phyloP scores from a whole-genome alignment of 768 basidiomycete genomes.

The Pleurotus platypus region DNA sequence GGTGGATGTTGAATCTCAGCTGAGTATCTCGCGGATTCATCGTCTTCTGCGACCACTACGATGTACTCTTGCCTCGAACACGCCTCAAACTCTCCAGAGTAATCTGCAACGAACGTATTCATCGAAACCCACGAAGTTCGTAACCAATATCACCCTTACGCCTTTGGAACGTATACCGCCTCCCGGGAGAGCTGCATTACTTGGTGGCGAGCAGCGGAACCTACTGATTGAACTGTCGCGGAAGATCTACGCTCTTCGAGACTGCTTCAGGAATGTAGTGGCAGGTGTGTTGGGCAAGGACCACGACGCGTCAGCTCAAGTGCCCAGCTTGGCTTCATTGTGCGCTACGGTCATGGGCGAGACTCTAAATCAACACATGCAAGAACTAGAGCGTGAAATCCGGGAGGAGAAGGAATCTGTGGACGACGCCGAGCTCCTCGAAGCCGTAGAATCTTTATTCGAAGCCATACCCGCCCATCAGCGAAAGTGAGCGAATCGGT shows the following conservation, averaged over 20 bases:
- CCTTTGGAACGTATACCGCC: conserved; percentile 35
- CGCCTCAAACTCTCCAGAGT: conserved; percentile 7
- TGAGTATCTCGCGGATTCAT: conserved; percentile 37
- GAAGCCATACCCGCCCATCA: conserved; percentile 48
- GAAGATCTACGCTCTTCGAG: conserved; percentile 50
- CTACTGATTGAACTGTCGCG: conserved; percentile 41
- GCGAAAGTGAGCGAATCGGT: conserved; percentile 35
- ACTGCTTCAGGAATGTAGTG: conserved; percentile 50
- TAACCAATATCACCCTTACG: conserved; percentile 13
- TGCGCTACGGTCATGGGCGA: conserved; percentile 45
- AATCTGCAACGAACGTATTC: conserved; percentile 5
- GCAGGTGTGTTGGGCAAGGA: conserved; percentile 20
- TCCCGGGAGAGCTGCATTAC: conserved; percentile 28
- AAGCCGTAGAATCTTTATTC: conserved; percentile 36
- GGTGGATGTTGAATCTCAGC: conserved; percentile 20
- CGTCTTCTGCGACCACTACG: conserved; percentile 46
- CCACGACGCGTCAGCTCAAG: background rate
- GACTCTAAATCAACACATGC: conserved; percentile 28
- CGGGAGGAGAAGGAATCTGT: conserved; percentile 23
- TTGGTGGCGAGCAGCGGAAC: conserved; percentile 26
- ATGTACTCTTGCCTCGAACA: conserved; percentile 24
- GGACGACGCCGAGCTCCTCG: conserved; percentile 18
- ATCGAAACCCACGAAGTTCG: background rate
- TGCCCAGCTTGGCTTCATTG: conserved; percentile 39
- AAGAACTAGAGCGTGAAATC: conserved; percentile 23